phyloP scores from a whole-genome alignment of 2,329 filamentous ascomycete species.

The Xylaria sp. region DNA sequence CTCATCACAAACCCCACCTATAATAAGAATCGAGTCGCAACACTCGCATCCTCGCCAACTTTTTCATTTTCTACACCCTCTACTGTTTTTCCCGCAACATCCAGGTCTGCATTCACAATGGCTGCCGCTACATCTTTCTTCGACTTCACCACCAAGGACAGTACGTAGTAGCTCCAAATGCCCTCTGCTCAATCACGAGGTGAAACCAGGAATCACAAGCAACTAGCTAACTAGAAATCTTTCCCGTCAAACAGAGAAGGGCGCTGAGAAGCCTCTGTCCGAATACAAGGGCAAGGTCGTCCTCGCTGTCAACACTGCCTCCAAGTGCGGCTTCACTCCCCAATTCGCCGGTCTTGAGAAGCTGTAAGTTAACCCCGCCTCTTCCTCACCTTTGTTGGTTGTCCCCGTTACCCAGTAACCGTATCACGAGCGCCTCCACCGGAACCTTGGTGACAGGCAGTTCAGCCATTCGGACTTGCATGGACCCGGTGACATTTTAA shows the following conservation, averaged over 20 bases:
- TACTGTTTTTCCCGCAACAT: conserved; percentile 30
- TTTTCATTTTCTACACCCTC: conserved; percentile 36
- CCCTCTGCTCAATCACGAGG: neutral
- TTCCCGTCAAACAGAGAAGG: conserved; percentile 68
- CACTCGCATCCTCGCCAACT: conserved; percentile 20
- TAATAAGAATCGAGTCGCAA: conserved; percentile 33
- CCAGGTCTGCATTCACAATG: conserved; percentile 59
- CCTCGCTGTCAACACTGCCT: conserved; percentile 96
- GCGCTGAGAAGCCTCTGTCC: conserved; percentile 74
- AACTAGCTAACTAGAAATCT: conserved; percentile 36
- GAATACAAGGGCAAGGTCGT: conserved; percentile 91
- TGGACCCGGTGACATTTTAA: neutral
- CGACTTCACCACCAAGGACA: conserved; percentile 86
- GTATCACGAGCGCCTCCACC: neutral
- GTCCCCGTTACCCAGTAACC: neutral
- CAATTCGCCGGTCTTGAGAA: conserved; percentile 93
- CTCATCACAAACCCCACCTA: conserved; percentile 42
- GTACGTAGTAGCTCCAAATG: conserved; percentile 62
- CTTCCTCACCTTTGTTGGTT: neutral
- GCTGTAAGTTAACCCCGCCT: conserved; percentile 61
- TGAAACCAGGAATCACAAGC: neutral
- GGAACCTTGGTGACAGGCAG: neutral
- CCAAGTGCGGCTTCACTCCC: conserved; percentile 98
- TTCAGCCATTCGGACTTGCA: neutral
- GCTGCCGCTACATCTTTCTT: conserved; percentile 78